Base-by-base conservation (phyloP, 2,329 filamentous ascomycete species). In the Fulvia fulva region DNA sequence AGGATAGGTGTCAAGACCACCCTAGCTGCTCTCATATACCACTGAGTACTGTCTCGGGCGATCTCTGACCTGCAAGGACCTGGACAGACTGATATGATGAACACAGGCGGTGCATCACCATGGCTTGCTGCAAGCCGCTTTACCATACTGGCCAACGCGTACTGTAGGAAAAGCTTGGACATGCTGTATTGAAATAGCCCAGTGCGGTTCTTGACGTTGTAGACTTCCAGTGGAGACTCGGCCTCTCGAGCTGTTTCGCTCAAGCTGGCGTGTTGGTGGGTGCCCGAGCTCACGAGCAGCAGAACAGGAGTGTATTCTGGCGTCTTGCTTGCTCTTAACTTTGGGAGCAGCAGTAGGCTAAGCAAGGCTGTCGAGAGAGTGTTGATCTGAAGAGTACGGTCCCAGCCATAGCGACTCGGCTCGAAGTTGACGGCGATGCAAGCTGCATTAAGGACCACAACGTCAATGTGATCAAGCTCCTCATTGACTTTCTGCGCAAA, bases 381-480 rank as follows among this genome's bases (percentile, higher is more conserved):
- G 65, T 86, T 86, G 62, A 85, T 80, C 67, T 86, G 83, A 11
- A 87, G 62, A 1, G 76, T 80, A 52, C 71, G 67, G 63, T 78
- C 75, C 70, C 71, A 77, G 19, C 74, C 74, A 61, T 74, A 65
- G 16, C 32, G 46, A 1, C 69, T 68, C 25, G 64, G 52, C 6
- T 60, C 53, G 51, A 68, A 75, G 0, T 60, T 52, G 2, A 60
- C 53, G 12, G 56, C 64, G 22, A 66, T 62, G 12, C 71, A 55
- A 4, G 74, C 76, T n/a, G 75, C 76, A 56, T 78, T 78, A 22
- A 77, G 55, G 5, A 76, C 62, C 5, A 65, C 73, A 37, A 76
- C 67, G 51, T 77, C 73, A 16, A 77, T 63, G 52, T 65, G 55
- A 8, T 61, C 50, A 5, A 71, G 46, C 3, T 59, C 56, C 6